Percentiles rank a stretch among this genome's conserved stretches.
phyloP scores from a whole-genome alignment of 1,139 yeast species.

The Nakaseomyces glabratus region DNA sequence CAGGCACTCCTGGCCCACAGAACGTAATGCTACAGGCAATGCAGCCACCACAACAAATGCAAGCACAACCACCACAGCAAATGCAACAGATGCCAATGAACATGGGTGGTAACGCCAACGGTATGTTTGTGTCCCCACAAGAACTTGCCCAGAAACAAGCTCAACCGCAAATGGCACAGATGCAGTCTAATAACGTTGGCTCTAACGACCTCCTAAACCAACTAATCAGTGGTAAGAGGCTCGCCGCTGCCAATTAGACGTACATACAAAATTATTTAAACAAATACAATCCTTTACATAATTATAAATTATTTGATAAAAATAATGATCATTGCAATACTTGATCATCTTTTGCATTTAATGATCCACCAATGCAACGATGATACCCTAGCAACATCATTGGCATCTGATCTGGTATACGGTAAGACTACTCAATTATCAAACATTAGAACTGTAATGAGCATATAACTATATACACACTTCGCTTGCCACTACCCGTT shows the following conservation, averaged over 20 bases:
- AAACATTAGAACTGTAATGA: too few relatives aligned
- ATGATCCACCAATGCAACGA: too few relatives aligned
- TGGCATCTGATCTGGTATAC: too few relatives aligned
- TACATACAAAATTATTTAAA: conserved; percentile 10
- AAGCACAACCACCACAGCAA: conserved; percentile 15
- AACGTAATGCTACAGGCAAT: conserved; percentile 20
- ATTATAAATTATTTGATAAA: too few relatives aligned
- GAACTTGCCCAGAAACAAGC: conserved; percentile 16
- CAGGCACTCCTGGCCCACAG: conserved; percentile 7
- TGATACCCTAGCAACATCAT: too few relatives aligned
- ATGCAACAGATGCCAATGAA: conserved; percentile 6
- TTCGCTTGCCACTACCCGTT: too few relatives aligned
- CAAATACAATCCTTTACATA: too few relatives aligned
- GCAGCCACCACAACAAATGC: conserved; percentile 20
- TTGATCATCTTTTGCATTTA: too few relatives aligned
- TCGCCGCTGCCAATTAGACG: conserved; percentile 27
- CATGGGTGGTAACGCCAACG: conserved; percentile 15
- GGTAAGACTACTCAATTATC: too few relatives aligned
- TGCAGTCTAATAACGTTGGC: conserved; percentile 27
- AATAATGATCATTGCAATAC: too few relatives aligned
- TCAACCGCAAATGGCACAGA: conserved; percentile 15
- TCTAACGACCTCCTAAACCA: conserved; percentile 65
- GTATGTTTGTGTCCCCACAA: conserved; percentile 32
- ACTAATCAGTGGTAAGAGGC: conserved; percentile 58
- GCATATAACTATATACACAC: too few relatives aligned